Evolutionary conservation across 106 monocot species (phyloP), one percentile per base, ranked within the genome.

Genomic region (Xerophyta viscosa): DNA sequence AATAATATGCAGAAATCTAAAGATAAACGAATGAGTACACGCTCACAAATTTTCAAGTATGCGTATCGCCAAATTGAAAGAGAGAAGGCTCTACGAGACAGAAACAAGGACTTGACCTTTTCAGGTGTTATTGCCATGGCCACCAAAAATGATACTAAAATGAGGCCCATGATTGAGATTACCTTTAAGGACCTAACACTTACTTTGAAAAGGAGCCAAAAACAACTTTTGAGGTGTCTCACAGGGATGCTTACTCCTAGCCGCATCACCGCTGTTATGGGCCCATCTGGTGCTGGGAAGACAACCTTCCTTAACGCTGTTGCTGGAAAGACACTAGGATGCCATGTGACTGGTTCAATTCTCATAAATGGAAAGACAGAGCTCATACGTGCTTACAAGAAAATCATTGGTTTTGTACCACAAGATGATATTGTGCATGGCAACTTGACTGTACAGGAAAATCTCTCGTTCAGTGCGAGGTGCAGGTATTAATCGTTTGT

Each of bases 391-490:
- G 76, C 85, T 22, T 96, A 96, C 52, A 96, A 89, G 47, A 96
- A 75, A 70, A 96, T 96, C 21, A 96, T 96, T 41, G 88, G 96
- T 8, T 96, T 96, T 77, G 96, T 96, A 3, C 96, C 96, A 25
- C 96, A 96, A 74, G 96, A 96, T 85, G 96, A 96, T 64, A 74
- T 96, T 69, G 96, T 96, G 33, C 96, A 96, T 71, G 96, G 96
- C 3, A 82, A 96, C 63, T 77, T 96, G 66, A 85, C 96, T 13
- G 96, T 96, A 19, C 88, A 96, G 70, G 96, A 96, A 60, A 96
- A 96, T 69, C 78, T 96, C 50, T 96, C 88, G 96, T 96, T 96
- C 59, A 96, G 89, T 37, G 96, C 96, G 46, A 79, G 75, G 47
- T 96, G 96, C 79, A 96, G 96, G 88, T 96, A 84, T 23, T 31